Percentiles rank a stretch among this genome's conserved stretches.
These are phyloP conservation scores for Quercus bicolor DNA, from an alignment of 306 rosid species.

Conservation along the genomic window DNA sequence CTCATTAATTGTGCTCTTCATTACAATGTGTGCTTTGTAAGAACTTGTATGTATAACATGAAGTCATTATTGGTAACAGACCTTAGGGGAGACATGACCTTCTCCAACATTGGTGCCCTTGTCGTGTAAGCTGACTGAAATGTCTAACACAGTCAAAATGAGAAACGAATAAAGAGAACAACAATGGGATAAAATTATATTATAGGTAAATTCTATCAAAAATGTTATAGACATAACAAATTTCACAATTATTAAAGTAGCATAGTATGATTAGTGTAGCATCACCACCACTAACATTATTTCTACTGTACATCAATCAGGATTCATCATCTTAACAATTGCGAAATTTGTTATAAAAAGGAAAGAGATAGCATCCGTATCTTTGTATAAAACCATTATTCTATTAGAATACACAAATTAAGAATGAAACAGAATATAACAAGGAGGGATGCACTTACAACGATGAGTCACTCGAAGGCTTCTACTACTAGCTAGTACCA, in stretches of 20 bases:
- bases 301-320: too few species aligned
- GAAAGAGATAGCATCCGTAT: too few species aligned
- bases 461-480: constrained; percentile 38
- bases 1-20: background rate
- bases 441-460: constrained; percentile 20
- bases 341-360: too few species aligned
- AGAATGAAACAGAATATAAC: background rate
- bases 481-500: constrained; percentile 33
- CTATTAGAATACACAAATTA: background rate
- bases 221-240: too few species aligned
- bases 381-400: too few species aligned
- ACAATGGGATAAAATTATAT: background rate
- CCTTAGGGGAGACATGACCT: constrained; percentile 28
- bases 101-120: constrained; percentile 12
- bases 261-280: too few species aligned
- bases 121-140: constrained; percentile 30
- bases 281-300: too few species aligned
- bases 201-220: too few species aligned
- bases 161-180: background rate
- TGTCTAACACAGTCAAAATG: constrained; percentile 3
- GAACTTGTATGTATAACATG: background rate
- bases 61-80: constrained; percentile 18
- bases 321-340: too few species aligned
- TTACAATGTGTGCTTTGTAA: background rate
- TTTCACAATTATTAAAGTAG: too few species aligned